A percentile compares a stretch with the other conserved stretches of the same genome.
Conservation (phyloP, 108 stramenopile species). For the Discostella pseudostelligera region DNA sequence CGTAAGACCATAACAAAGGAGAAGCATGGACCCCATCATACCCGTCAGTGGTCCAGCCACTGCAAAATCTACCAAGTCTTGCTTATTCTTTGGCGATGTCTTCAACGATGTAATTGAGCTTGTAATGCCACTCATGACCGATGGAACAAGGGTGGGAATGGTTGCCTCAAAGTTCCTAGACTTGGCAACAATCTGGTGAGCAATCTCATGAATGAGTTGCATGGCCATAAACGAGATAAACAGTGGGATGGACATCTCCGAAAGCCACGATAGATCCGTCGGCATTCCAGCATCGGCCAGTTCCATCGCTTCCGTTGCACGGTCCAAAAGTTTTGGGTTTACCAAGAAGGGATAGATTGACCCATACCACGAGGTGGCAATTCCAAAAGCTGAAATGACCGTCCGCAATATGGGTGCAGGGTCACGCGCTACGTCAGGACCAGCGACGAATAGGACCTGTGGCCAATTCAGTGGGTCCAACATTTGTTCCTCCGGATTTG, state of each 20-base stretch:
- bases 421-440: conserved; percentile 64
- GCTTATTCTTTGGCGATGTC: conserved; percentile 62
- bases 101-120: conserved; percentile 74
- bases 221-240: conserved; percentile 68
- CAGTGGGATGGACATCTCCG: conserved; percentile 70
- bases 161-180: conserved; percentile 54
- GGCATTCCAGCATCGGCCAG: conserved; percentile 73
- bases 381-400: conserved; percentile 53
- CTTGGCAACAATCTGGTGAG: conserved; percentile 57
- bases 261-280: conserved; percentile 67
- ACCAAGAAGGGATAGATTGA: conserved; percentile 82
- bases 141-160: conserved; percentile 79
- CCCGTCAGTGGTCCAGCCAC: conserved; percentile 73
- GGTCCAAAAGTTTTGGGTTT: conserved; percentile 60
- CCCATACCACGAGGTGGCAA: conserved; percentile 76
- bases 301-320: conserved; percentile 65
- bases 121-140: conserved; percentile 71
- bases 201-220: conserved; percentile 66
- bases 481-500: conserved; percentile 43
- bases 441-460: conserved; percentile 64
- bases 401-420: conserved; percentile 45
- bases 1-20: conserved; percentile 55
- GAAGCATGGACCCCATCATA: conserved; percentile 57
- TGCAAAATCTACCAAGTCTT: conserved; percentile 77
- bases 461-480: conserved; percentile 43